These are phyloP conservation scores for Mortierella sp. DNA, from an alignment of 371 early-diverging fungal genomes.

Conservation along the genomic window DNA sequence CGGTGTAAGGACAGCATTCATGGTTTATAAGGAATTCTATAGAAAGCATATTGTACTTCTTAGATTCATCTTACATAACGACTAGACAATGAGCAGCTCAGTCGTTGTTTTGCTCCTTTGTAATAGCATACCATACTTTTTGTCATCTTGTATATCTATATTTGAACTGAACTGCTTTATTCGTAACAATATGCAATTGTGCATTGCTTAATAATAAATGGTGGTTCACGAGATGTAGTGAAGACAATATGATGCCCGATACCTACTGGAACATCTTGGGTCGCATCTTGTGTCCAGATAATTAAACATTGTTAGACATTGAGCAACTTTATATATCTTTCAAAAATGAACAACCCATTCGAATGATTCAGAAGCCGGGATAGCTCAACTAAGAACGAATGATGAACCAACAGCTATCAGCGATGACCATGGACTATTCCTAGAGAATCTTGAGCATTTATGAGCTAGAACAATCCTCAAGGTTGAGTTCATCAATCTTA, in stretches of 20 bases:
- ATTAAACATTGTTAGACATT: no score
- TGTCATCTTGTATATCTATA: not conserved
- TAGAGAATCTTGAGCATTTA: slow-evolving; percentile 7
- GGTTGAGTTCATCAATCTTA: not conserved
- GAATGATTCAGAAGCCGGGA: no score
- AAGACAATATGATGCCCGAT: no score
- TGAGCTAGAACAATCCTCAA: slow-evolving; percentile 11
- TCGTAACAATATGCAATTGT: no score
- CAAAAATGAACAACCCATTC: no score
- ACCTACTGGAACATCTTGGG: no score
- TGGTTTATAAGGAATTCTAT: not conserved
- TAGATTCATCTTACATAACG: not conserved
- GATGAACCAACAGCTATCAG: not conserved
- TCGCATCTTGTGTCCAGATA: no score
- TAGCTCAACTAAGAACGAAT: not conserved
- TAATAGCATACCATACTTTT: not conserved
- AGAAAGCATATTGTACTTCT: not conserved
- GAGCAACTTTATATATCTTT: no score
- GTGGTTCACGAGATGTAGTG: no score
- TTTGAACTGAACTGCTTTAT: not conserved
- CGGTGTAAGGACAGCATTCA: not conserved
- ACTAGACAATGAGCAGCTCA: not conserved
- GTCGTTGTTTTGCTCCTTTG: not conserved
- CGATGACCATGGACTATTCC: slow-evolving; percentile 2
- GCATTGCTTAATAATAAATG: no score